A percentile compares a stretch with the other conserved stretches of the same genome.
These are phyloP conservation scores for Acer negundo DNA, from an alignment of 345 rosid species.

Conservation along the genomic window DNA sequence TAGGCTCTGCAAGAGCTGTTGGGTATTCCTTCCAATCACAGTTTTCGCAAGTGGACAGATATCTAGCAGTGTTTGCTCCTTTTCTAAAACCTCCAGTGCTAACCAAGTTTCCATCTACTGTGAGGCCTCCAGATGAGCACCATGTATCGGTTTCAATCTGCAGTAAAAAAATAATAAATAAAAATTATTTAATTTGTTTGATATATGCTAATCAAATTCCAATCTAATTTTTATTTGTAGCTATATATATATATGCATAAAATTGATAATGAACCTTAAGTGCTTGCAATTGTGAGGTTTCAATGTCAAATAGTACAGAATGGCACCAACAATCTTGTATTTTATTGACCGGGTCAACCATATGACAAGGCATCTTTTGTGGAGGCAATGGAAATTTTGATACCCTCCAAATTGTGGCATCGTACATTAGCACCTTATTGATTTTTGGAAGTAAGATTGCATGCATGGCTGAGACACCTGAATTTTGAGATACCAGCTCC, in stretches of 20 bases:
- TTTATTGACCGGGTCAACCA: slow-evolving; percentile 23
- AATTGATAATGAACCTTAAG: slow-evolving; percentile 38
- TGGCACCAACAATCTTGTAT: slow-evolving; percentile 66
- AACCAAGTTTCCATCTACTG: slow-evolving; percentile 58
- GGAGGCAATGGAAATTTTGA: slow-evolving; percentile 41
- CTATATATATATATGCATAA: no score
- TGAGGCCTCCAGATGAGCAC: slow-evolving; percentile 95
- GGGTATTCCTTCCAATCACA: slow-evolving; percentile 71
- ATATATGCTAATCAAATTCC: no score
- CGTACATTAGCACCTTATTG: slow-evolving; percentile 67
- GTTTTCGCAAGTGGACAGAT: slow-evolving; percentile 32
- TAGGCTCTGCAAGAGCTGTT: slow-evolving; percentile 51
- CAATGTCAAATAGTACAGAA: slow-evolving; percentile 53
- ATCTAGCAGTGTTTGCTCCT: slow-evolving; percentile 67
- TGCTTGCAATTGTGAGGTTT: slow-evolving; percentile 42
- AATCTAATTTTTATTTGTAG: no score
- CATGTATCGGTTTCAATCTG: slow-evolving; percentile 78
- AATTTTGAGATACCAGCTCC: slow-evolving; percentile 50
- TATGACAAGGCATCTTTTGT: slow-evolving; percentile 38
- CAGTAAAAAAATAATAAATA: no score
- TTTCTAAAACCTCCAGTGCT: slow-evolving; percentile 72
- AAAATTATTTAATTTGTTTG: no score
- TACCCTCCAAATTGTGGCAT: slow-evolving; percentile 65
- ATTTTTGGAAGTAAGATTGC: slow-evolving; percentile 56
- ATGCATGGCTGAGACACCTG: slow-evolving; percentile 90